Evolutionary conservation across 2,329 filamentous ascomycete species (phyloP).

Genomic region (Colletotrichum scovillei): DNA sequence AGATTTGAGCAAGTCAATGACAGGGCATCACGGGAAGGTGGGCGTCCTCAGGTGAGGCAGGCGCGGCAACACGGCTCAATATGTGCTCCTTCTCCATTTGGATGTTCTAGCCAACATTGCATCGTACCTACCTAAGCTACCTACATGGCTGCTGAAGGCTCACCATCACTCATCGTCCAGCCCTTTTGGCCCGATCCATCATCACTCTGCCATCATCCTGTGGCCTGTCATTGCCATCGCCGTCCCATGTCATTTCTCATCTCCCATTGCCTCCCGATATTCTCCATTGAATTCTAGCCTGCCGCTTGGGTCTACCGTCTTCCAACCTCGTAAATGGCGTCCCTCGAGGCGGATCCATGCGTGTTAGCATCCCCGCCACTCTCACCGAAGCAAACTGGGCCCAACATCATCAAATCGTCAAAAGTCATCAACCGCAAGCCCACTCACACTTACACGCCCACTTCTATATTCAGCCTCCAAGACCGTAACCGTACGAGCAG

Average conservation of each 20-base stretch:
- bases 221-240: too few relatives aligned
- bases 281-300: not conserved
- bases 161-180: not conserved
- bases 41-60: not conserved
- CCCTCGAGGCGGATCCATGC: not conserved
- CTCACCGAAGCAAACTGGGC: slow-evolving; percentile 17
- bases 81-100: not conserved
- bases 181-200: not conserved
- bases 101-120: not conserved
- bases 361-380: slow-evolving; percentile 6
- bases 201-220: not conserved
- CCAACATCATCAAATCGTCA: slow-evolving; percentile 1
- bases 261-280: not conserved
- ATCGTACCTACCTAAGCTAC: not conserved
- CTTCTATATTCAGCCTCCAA: not conserved
- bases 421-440: not conserved
- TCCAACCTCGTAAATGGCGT: not conserved
- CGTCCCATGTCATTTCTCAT: too few relatives aligned
- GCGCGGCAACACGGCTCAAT: not conserved
- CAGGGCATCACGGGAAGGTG: not conserved
- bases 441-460: not conserved
- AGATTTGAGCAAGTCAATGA: not conserved
- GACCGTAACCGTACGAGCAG: not conserved
- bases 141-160: too few relatives aligned
- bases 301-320: not conserved